Conservation (phyloP, 2,329 filamentous ascomycete species). For the Aspergillus jensenii region DNA sequence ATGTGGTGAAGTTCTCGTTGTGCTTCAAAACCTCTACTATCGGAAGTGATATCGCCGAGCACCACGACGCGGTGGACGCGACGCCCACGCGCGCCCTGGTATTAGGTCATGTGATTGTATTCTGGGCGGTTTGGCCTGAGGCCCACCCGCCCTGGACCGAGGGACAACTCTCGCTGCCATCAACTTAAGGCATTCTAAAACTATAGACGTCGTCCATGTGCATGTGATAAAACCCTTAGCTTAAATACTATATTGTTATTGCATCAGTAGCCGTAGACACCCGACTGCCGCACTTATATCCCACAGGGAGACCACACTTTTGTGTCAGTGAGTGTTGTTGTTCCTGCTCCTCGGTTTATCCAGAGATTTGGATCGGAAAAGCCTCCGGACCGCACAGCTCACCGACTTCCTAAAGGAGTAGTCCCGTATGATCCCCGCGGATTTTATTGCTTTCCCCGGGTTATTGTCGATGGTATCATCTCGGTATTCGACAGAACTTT, state of each 20-base stretch:
- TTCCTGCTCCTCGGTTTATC: not conserved
- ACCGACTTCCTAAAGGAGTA: slow-evolving; percentile 35
- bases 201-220: not conserved
- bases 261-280: no score
- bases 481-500: slow-evolving; percentile 5
- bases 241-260: not conserved
- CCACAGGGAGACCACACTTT: not conserved
- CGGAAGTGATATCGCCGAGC: slow-evolving; percentile 1
- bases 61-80: slow-evolving; percentile 18
- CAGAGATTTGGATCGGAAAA: slow-evolving; percentile 8
- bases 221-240: slow-evolving; percentile 1
- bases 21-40: not conserved
- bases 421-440: slow-evolving; percentile 28
- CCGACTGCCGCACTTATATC: not conserved
- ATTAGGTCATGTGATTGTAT: not conserved
- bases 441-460: slow-evolving; percentile 23
- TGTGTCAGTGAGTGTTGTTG: not conserved
- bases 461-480: slow-evolving; percentile 12
- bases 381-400: slow-evolving; percentile 22
- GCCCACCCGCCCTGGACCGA: not conserved
- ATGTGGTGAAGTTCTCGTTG: not conserved
- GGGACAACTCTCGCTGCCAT: not conserved
- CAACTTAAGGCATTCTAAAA: not conserved
- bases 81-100: not conserved
- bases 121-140: no score